Percentiles rank a stretch among this genome's conserved stretches.
Evolutionary conservation across 208 protist species (phyloP).

Genomic region (Trypanosoma melophagium): DNA sequence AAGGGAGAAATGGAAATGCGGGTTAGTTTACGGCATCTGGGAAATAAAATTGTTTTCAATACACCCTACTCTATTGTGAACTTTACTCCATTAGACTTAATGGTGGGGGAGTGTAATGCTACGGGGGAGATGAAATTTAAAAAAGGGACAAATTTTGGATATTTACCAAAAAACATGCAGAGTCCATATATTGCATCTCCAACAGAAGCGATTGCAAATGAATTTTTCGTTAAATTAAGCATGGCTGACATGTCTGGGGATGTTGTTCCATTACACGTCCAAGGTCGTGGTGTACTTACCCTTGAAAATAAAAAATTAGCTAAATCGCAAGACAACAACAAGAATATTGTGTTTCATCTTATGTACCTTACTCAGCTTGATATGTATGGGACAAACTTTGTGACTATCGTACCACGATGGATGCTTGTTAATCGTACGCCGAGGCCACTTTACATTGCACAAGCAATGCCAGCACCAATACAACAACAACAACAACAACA

Average conservation of each 20-base stretch:
- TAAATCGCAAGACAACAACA: not conserved
- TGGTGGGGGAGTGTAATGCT: slow-evolving; percentile 57
- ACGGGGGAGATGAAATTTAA: slow-evolving; percentile 37
- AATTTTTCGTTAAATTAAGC: slow-evolving; percentile 80
- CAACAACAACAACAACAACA: slow-evolving; percentile 25
- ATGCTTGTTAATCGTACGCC: slow-evolving; percentile 78
- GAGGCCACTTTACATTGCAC: slow-evolving; percentile 57
- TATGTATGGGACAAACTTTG: slow-evolving; percentile 52
- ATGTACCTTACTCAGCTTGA: slow-evolving; percentile 63
- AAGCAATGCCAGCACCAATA: slow-evolving; percentile 20
- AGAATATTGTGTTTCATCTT: slow-evolving; percentile 53
- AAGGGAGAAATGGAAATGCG: slow-evolving; percentile 39
- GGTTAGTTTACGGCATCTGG: slow-evolving; percentile 32
- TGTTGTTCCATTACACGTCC: slow-evolving; percentile 76
- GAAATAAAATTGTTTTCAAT: slow-evolving; percentile 45
- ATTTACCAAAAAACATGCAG: slow-evolving; percentile 59
- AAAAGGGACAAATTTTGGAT: slow-evolving; percentile 50
- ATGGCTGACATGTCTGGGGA: slow-evolving; percentile 35
- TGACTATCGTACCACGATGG: slow-evolving; percentile 85
- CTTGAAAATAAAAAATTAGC: slow-evolving; percentile 31
- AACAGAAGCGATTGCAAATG: slow-evolving; percentile 28
- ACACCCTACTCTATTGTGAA: slow-evolving; percentile 77
- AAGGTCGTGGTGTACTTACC: slow-evolving; percentile 73
- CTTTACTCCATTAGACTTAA: slow-evolving; percentile 64
- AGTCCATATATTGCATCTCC: slow-evolving; percentile 55